Percentiles rank a stretch among this genome's conserved stretches.
phyloP scores from a whole-genome alignment of 2,329 filamentous ascomycete genomes.

The Diaporthe sp. region DNA sequence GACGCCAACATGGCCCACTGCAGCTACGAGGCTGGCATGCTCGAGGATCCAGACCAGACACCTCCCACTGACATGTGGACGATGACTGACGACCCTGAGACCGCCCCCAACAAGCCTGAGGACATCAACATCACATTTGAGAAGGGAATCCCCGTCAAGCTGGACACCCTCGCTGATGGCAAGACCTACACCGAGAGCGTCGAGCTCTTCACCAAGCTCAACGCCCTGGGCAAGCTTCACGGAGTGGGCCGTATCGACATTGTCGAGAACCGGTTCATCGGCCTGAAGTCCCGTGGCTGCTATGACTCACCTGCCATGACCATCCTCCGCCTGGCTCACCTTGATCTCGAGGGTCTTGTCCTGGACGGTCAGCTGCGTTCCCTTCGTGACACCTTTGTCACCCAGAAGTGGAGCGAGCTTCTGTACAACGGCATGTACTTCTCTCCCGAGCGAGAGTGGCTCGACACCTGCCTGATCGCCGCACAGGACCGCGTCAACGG shows the following conservation, averaged over 20 bases:
- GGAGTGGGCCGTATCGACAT: constrained; percentile 88
- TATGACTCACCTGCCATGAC: constrained; percentile 77
- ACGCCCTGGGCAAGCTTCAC: constrained; percentile 78
- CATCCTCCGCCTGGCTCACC: constrained; percentile 55
- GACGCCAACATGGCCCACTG: constrained; percentile 60
- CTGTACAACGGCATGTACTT: constrained; percentile 65
- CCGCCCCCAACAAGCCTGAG: constrained; percentile 78
- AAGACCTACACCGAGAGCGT: constrained; percentile 77
- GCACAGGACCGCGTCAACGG: constrained; percentile 67
- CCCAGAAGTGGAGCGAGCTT: constrained; percentile 63
- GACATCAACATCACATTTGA: constrained; percentile 81
- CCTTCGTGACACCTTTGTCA: constrained; percentile 71
- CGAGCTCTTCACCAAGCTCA: constrained; percentile 79
- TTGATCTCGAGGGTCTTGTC: constrained; percentile 64
- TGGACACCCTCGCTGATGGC: constrained; percentile 58
- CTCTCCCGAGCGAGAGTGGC: constrained; percentile 67
- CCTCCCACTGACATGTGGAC: constrained; percentile 88
- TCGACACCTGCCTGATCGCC: constrained; percentile 74
- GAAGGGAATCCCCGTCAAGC: constrained; percentile 79
- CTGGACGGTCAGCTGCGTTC: constrained; percentile 71
- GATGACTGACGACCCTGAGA: constrained; percentile 75
- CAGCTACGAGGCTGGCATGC: constrained; percentile 83
- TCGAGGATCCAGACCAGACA: constrained; percentile 75
- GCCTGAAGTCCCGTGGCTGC: constrained; percentile 85
- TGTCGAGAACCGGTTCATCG: constrained; percentile 72